Percentiles rank a stretch among this genome's conserved stretches.
phyloP scores from a whole-genome alignment of 345 rosid species.

The Syzygium aqueum region DNA sequence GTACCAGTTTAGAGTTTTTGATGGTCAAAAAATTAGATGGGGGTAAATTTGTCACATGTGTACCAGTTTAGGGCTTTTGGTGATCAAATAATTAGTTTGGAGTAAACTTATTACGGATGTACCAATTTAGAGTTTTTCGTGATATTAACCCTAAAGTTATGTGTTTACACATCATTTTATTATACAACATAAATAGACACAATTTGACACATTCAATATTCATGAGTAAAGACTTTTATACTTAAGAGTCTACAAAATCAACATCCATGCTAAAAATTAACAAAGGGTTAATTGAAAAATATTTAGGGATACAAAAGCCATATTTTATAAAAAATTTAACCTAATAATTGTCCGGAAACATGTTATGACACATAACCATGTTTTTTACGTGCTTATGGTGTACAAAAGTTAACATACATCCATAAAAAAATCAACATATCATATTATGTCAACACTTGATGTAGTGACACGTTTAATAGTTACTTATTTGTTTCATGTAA shows the following conservation, averaged over 20 bases:
- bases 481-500: not conserved
- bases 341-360: too few species aligned
- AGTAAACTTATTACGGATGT: too few species aligned
- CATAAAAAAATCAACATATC: not conserved
- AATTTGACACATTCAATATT: not conserved
- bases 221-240: not conserved
- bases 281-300: not conserved
- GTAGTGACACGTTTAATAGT: not conserved
- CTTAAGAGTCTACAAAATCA: not conserved
- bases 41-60: too few species aligned
- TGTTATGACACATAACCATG: too few species aligned
- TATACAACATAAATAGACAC: accelerated
- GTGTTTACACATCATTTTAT: not conserved
- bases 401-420: not conserved
- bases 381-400: not conserved
- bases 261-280: not conserved
- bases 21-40: too few species aligned
- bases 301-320: not conserved
- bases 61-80: too few species aligned
- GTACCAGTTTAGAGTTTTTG: too few species aligned
- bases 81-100: too few species aligned
- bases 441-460: not conserved
- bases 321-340: not conserved
- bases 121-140: too few species aligned
- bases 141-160: not conserved